Base-by-base conservation (phyloP, 352 stramenopile species). In the Pythium phragmiticola region DNA sequence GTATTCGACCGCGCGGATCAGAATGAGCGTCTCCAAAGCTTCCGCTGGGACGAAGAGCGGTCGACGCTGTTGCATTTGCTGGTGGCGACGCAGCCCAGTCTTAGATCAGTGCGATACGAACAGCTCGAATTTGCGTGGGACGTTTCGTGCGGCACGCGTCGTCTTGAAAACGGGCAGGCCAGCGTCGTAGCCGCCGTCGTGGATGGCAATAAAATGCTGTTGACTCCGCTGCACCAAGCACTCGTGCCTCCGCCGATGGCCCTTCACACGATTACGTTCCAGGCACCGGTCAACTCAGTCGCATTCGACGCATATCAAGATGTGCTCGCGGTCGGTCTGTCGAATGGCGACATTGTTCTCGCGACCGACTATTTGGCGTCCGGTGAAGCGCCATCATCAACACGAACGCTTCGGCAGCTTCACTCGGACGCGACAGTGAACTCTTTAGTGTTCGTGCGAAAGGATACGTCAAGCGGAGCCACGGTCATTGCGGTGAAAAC, bases 201-300 rank as follows among this genome's bases (percentile, higher is more conserved):
- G 14, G 82, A 92, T 58, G 84, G 82, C 19, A 52, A 45, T 16
- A 77, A 73, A 14, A 34, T 94, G 42, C 72, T 91, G 45, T 57
- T 92, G n/a, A 94, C 84, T 5, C 84, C 82, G 9, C 65, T 91
- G 36, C 76, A 87, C 48, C 74, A 78, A 43, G 77, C 82, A 9
- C 51, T 92, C 41, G 77, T 94, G 6, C 84, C 82, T n/a, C 84
- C 82, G 4, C 84, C 79, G 41, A 84, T 88, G 47, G 77, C 80
- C 17, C 60, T 88, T 23, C 69, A 76, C 37, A 69, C 76, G 57
- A 28, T 76, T 13, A 48, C 68, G 12, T 88, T 88, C 37, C 37
- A 73, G 0, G 63, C 64, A 2, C 26, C 75, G 3, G 71, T 90
- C 21, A 90, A 87, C 47, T 77, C 78, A 0, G 62, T 89, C 19